These are phyloP conservation scores for Eucalyptus erythrocorys DNA, from an alignment of 345 rosid species.

Conservation along the genomic window DNA sequence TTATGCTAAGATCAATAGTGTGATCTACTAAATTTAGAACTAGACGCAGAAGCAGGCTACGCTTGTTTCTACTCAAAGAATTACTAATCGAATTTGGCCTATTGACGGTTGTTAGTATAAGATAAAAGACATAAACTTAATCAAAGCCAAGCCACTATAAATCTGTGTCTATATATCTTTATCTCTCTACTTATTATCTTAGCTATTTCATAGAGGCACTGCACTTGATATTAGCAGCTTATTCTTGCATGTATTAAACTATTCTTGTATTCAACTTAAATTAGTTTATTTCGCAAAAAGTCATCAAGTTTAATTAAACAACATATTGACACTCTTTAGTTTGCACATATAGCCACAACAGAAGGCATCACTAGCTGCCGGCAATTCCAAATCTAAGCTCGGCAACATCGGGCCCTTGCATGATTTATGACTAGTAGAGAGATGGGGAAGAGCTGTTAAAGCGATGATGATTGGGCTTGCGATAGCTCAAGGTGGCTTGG, in stretches of 20 bases:
- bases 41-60: accelerated
- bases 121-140: background rate
- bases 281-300: background rate
- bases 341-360: too few species aligned
- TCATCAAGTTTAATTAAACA: too few species aligned
- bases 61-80: background rate
- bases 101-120: background rate
- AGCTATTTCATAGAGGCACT: background rate
- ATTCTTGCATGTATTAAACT: background rate
- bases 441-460: too few species aligned
- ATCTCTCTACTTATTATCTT: background rate
- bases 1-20: background rate
- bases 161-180: background rate
- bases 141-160: background rate
- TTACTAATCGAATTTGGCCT: background rate
- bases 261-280: background rate
- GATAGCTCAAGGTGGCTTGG: too few species aligned
- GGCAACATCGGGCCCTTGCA: too few species aligned
- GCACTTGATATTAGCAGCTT: background rate
- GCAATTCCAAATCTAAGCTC: too few species aligned
- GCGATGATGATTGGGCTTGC: too few species aligned
- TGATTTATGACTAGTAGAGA: accelerated
- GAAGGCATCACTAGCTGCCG: too few species aligned
- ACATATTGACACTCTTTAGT: too few species aligned
- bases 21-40: background rate